Evolutionary conservation across 192 early-diverging fungal species (phyloP).

Genomic region (Umbelopsis vinacea): DNA sequence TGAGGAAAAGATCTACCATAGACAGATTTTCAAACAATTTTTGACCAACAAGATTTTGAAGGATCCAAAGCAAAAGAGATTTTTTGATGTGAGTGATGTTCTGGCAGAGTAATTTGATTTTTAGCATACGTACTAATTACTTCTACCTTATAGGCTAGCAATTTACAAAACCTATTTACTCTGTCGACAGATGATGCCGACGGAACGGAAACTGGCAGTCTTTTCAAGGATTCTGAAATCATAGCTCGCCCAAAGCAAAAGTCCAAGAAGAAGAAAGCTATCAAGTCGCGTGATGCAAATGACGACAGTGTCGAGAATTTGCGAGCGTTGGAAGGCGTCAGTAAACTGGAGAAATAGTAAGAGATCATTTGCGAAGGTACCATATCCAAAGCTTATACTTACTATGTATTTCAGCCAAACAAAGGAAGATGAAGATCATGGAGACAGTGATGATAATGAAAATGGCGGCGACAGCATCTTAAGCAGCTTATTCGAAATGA

Average conservation of each 20-base stretch:
- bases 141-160: conserved; percentile 51
- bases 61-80: conserved; percentile 86
- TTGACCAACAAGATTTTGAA: conserved; percentile 95
- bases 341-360: conserved; percentile 47
- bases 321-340: conserved; percentile 42
- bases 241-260: conserved; percentile 32
- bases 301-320: conserved; percentile 37
- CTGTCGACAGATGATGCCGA: conserved; percentile 57
- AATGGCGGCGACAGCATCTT: conserved; percentile 63
- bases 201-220: conserved; percentile 82
- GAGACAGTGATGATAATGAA: conserved; percentile 19
- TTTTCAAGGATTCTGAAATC: conserved; percentile 81
- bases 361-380: conserved; percentile 11
- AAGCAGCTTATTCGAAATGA: conserved; percentile 77
- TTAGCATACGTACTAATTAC: no score
- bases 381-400: conserved; percentile 40
- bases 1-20: conserved; percentile 96
- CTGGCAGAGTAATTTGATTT: no score
- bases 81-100: conserved; percentile 70
- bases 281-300: conserved; percentile 19
- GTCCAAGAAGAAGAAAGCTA: conserved; percentile 23
- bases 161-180: conserved; percentile 86
- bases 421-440: conserved; percentile 21
- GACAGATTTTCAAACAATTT: conserved; percentile 98
- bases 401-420: conserved; percentile 13